These are phyloP conservation scores for Claviceps lovelessii DNA, from an alignment of 2,329 filamentous ascomycete genomes.

Conservation along the genomic window DNA sequence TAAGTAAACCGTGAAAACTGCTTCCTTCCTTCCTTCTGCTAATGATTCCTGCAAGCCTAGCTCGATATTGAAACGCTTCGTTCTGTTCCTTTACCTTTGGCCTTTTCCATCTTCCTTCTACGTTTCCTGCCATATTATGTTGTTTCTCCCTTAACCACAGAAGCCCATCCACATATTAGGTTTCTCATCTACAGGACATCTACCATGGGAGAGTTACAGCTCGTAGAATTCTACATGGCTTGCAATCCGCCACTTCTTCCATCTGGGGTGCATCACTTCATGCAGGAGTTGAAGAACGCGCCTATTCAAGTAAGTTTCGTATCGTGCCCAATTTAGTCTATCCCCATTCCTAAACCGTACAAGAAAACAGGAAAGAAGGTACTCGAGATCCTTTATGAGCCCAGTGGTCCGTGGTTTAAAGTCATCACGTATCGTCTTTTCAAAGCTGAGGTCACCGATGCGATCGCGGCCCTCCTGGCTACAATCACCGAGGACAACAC, in stretches of 20 bases:
- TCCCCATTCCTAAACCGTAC: background rate
- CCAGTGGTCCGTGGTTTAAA: constrained; percentile 22
- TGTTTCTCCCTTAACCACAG: too few species aligned
- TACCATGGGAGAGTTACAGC: background rate
- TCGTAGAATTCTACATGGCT: constrained; percentile 19
- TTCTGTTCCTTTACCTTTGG: too few species aligned
- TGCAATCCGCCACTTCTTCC: constrained; percentile 21
- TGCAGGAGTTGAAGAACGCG: constrained; percentile 5
- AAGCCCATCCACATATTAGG: too few species aligned
- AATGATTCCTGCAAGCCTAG: too few species aligned
- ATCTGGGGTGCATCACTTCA: constrained; percentile 15
- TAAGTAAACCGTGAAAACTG: too few species aligned
- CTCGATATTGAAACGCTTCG: too few species aligned
- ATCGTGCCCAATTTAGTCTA: background rate
- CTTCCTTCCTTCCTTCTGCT: too few species aligned
- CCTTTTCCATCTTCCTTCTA: too few species aligned
- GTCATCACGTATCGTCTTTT: constrained; percentile 9
- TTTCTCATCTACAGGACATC: background rate
- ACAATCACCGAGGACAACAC: constrained; percentile 5
- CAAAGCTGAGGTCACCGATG: constrained; percentile 7
- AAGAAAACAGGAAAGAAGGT: constrained; percentile 5
- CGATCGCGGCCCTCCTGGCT: constrained; percentile 11
- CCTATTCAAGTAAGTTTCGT: background rate
- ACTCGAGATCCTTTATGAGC: constrained; percentile 22
- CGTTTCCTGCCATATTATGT: too few species aligned